Percentiles rank a stretch among this genome's conserved stretches.
Evolutionary conservation across 352 stramenopile species (phyloP).

Genomic region (Pythium utonaiense): DNA sequence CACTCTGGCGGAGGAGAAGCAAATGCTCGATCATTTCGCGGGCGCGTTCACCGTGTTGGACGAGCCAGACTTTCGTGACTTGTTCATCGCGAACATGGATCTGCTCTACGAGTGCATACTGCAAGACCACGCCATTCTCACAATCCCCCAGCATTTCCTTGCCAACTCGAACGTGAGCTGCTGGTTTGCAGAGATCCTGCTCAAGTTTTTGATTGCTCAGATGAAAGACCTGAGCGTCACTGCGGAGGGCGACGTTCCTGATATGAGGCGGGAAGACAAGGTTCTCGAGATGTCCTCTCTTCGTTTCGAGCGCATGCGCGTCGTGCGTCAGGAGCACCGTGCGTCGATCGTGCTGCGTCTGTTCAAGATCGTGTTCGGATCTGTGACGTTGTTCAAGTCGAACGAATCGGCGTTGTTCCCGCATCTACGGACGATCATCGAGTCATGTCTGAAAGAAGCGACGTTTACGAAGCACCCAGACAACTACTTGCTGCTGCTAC

Average conservation of each 20-base stretch:
- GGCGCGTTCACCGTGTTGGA: conserved; percentile 96
- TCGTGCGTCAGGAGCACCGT: conserved; percentile 62
- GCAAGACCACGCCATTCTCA: conserved; percentile 91
- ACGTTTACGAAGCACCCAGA: conserved; percentile 90
- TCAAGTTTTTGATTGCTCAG: conserved; percentile 94
- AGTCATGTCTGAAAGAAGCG: conserved; percentile 88
- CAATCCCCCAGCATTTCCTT: conserved; percentile 94
- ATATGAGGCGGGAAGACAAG: conserved; percentile 74
- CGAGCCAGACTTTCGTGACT: conserved; percentile 90
- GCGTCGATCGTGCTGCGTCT: conserved; percentile 89
- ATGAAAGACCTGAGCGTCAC: conserved; percentile 90
- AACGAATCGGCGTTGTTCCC: conserved; percentile 95
- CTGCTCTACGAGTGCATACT: conserved; percentile 92
- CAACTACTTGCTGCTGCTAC: conserved; percentile 94
- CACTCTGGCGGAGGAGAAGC: conserved; percentile 88
- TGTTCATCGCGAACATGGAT: conserved; percentile 88
- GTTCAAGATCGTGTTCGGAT: conserved; percentile 96
- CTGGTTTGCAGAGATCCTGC: conserved; percentile 93
- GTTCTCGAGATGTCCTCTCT: conserved; percentile 70
- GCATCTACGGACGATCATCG: conserved; percentile 92
- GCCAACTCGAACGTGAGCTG: conserved; percentile 91
- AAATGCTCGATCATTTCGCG: conserved; percentile 97
- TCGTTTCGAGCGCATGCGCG: conserved; percentile 77
- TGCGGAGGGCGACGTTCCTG: conserved; percentile 69
- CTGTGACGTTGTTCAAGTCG: conserved; percentile 93